These are phyloP conservation scores for Ensete ventricosum DNA, from an alignment of 176 grass and related monocot species.

Conservation along the genomic window DNA sequence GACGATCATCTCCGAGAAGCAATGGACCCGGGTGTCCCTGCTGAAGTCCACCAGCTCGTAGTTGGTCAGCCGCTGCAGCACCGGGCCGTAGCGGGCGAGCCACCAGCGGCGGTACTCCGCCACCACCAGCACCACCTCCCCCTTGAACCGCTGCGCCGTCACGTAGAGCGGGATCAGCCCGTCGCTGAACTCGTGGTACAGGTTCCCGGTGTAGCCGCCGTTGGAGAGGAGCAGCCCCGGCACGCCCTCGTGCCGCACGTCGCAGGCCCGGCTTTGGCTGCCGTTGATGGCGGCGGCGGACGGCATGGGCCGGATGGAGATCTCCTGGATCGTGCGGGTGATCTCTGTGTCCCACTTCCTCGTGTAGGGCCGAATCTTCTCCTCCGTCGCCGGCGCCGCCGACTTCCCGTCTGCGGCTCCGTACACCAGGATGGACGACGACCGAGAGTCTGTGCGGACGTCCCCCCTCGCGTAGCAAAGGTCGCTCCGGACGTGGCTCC, in stretches of 20 bases:
- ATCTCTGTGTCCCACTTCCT: conserved; percentile 78
- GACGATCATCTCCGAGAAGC: conserved; percentile 86
- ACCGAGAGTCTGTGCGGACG: conserved; percentile 65
- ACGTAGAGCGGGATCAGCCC: conserved; percentile 88
- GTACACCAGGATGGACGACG: conserved; percentile 57
- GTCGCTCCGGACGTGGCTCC: conserved; percentile 82
- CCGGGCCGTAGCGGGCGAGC: conserved; percentile 57
- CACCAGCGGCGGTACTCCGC: conserved; percentile 88
- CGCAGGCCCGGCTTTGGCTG: conserved; percentile 30
- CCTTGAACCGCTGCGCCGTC: conserved; percentile 66
- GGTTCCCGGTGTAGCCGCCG: conserved; percentile 95
- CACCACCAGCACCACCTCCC: conserved; percentile 86
- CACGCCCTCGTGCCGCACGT: conserved; percentile 53
- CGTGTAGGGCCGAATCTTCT: conserved; percentile 85
- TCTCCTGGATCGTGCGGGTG: conserved; percentile 69
- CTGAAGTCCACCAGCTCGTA: conserved; percentile 79
- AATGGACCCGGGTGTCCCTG: conserved; percentile 70
- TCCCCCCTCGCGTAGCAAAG: conserved; percentile 84
- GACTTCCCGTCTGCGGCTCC: conserved; percentile 18
- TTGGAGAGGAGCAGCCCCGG: conserved; percentile 87
- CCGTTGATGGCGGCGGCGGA: not conserved
- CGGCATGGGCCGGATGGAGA: conserved; percentile 31
- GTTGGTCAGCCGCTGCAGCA: conserved; percentile 67
- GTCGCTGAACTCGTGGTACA: conserved; percentile 99
- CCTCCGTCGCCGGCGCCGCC: conserved; percentile 2